Evolutionary conservation across 768 basidiomycete genomes (phyloP), one percentile per base, ranked within the genome.

Genomic region (Zangia roseola): DNA sequence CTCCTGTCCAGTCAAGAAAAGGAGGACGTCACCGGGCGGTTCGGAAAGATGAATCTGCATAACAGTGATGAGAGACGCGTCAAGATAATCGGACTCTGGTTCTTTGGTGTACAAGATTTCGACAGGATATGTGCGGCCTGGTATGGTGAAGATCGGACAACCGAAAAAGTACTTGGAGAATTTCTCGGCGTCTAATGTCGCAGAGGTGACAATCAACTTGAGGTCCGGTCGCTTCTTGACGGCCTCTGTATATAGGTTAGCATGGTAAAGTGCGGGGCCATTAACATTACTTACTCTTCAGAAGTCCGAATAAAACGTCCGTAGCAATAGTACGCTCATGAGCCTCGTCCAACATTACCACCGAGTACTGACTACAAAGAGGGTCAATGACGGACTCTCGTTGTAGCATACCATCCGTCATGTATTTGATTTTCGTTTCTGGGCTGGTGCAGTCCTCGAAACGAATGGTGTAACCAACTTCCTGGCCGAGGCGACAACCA

Each of bases 361-460:
- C 92, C 2, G 91, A 92, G 66, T 99, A 99, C 40, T 84, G 80
- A 52, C 84, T 90, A 65, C 93, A 86, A 52, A 97, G 84, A 6
- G 95, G 95, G 62, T 99, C 97, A 63, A 98, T 90, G 45, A 99
- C 74, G 55, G 88, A 92, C 75, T 99, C 97, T 71, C 97, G 83
- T 62, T 97, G 91, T 21, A 99, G 79, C 93, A 99, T 97, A 74
- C 97, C 97, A 64, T 98, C 97, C 62, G 97, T 99, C 97, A 99
- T 97, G 79, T 97, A 99, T 71, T 98, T 99, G 79, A 99, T 99
- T 63, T 89, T 85, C 4, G 97, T 98, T 71, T 99, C 97, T 4
- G 97, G 95, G 63, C 93, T 89, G 6, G 97, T 98, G 70, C 95
- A 94, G 69, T 99, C 97, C 73, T 99, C 97, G 68, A 99, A 99